Percentiles rank a stretch among this genome's conserved stretches.
phyloP scores from a whole-genome alignment of 2,329 filamentous ascomycete species.

The Aquanectria penicillioides region DNA sequence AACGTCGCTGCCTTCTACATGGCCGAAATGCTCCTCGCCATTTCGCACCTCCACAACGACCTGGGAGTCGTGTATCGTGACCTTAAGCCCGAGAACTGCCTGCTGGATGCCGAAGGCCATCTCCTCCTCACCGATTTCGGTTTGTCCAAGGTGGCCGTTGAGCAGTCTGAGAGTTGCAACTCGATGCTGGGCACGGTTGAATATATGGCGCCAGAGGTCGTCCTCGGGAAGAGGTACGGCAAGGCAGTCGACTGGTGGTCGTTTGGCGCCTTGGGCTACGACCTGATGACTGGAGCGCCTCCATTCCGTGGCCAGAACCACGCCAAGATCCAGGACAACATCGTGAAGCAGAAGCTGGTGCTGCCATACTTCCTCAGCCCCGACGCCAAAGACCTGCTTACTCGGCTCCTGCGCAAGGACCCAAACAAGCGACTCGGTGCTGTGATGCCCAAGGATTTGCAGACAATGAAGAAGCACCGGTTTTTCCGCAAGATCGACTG shows the following conservation, averaged over 20 bases:
- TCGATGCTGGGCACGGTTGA: slow-evolving; percentile 95
- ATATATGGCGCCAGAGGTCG: slow-evolving; percentile 98
- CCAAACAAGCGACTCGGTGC: slow-evolving; percentile 88
- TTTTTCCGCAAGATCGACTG: slow-evolving; percentile 99
- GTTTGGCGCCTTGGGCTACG: slow-evolving; percentile 89
- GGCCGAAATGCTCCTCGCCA: slow-evolving; percentile 95
- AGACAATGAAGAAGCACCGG: slow-evolving; percentile 87
- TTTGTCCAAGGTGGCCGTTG: slow-evolving; percentile 90
- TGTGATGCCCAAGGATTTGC: slow-evolving; percentile 88
- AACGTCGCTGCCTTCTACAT: slow-evolving; percentile 94
- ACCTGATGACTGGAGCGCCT: slow-evolving; percentile 90
- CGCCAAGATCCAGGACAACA: slow-evolving; percentile 95
- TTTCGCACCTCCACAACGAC: slow-evolving; percentile 91
- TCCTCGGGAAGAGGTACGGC: slow-evolving; percentile 88
- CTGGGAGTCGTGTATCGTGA: slow-evolving; percentile 97
- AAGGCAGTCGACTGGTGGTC: slow-evolving; percentile 99
- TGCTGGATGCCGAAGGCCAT: slow-evolving; percentile 90
- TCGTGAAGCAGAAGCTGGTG: slow-evolving; percentile 88
- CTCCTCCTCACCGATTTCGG: slow-evolving; percentile 96
- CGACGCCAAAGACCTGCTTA: slow-evolving; percentile 94
- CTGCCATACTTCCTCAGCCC: slow-evolving; percentile 91
- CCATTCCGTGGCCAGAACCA: slow-evolving; percentile 93
- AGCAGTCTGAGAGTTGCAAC: slow-evolving; percentile 74
- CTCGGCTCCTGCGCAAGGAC: slow-evolving; percentile 89
- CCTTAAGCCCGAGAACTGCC: slow-evolving; percentile 96